Conservation (phyloP, 305 asterid species). For the Salvia sclarea region DNA sequence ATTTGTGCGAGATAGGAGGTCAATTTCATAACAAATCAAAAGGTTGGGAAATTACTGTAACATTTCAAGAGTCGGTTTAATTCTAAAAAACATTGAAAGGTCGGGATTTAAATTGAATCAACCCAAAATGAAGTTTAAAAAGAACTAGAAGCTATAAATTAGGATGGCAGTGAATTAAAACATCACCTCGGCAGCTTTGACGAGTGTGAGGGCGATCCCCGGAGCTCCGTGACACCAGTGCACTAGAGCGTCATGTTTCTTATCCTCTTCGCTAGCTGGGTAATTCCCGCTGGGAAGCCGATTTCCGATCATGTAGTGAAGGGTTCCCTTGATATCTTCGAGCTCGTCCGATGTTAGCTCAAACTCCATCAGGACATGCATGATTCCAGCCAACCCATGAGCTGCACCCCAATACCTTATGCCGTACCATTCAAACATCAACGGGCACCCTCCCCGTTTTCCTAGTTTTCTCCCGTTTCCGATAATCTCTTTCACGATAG, state of each 20-base stretch:
- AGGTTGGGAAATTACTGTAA: no score
- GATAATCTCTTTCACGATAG: conserved; percentile 49
- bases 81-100: no score
- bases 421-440: conserved; percentile 71
- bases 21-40: no score
- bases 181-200: conserved; percentile 69
- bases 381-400: conserved; percentile 79
- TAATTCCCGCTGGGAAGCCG: conserved; percentile 63
- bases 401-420: conserved; percentile 79
- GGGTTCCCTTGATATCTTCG: conserved; percentile 65
- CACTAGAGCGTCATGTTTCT: conserved; percentile 52
- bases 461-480: conserved; percentile 57
- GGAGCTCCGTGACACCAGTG: conserved; percentile 93
- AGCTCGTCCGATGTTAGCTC: conserved; percentile 51
- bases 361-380: conserved; percentile 57
- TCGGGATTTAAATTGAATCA: no score
- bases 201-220: conserved; percentile 64
- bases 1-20: no score
- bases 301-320: conserved; percentile 56
- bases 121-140: no score
- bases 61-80: no score
- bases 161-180: background rate
- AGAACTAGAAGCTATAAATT: no score
- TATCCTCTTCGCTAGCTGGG: conserved; percentile 64
- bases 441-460: conserved; percentile 46